Conservation (phyloP, 1,284 basidiomycete genomes). For the Cystobasidiaceae sp. region DNA sequence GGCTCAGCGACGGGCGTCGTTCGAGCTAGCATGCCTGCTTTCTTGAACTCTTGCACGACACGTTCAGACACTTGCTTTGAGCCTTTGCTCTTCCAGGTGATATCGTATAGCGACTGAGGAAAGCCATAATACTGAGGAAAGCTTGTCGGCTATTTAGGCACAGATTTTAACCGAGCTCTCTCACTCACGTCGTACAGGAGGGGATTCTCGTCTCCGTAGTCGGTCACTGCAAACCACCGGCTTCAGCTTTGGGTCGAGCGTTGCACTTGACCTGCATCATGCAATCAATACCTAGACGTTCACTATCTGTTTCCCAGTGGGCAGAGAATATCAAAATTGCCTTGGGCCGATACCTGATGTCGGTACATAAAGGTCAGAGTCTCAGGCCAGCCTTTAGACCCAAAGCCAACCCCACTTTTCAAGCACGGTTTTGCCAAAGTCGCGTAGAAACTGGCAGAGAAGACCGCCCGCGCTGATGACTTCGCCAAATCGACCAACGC, state of each 20-base stretch:
- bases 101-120: slow-evolving; percentile 53
- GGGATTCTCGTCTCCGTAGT: slow-evolving; percentile 67
- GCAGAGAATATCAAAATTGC: slow-evolving; percentile 72
- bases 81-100: slow-evolving; percentile 63
- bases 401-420: slow-evolving; percentile 49
- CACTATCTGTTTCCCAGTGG: slow-evolving; percentile 64
- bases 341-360: slow-evolving; percentile 58
- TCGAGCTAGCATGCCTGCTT: slow-evolving; percentile 59
- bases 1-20: slow-evolving; percentile 54
- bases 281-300: slow-evolving; percentile 49
- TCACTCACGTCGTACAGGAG: slow-evolving; percentile 56
- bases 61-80: slow-evolving; percentile 56
- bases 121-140: slow-evolving; percentile 62
- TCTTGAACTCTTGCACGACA: slow-evolving; percentile 58
- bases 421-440: slow-evolving; percentile 62
- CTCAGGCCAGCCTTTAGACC: background rate
- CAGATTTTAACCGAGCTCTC: background rate
- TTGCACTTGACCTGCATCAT: slow-evolving; percentile 45
- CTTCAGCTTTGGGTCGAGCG: background rate
- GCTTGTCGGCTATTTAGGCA: background rate
- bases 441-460: slow-evolving; percentile 58
- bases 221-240: slow-evolving; percentile 64
- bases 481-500: too few species aligned
- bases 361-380: too few species aligned
- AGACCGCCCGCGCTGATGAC: slow-evolving; percentile 54